Conservation (phyloP, 2,329 filamentous ascomycete species). For the Xylariaceae sp. region DNA sequence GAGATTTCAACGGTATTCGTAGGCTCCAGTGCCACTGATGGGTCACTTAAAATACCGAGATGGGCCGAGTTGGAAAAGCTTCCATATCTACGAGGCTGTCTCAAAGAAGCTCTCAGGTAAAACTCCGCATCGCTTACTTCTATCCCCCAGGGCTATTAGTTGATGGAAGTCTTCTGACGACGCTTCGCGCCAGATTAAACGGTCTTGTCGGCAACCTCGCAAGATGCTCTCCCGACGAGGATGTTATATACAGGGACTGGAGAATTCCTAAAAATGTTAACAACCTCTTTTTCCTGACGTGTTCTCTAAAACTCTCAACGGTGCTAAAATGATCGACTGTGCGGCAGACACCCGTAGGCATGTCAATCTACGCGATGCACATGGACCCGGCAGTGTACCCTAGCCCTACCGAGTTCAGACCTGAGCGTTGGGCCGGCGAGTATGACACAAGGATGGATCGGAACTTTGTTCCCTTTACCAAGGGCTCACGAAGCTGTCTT, state of each 20-base stretch:
- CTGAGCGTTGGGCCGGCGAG: not conserved
- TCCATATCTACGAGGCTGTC: conserved; percentile 4
- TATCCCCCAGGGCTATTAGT: not conserved
- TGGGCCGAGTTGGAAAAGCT: conserved; percentile 8
- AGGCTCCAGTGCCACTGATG: not conserved
- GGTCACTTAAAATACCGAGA: not conserved
- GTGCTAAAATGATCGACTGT: not conserved
- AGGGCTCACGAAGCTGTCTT: conserved; percentile 1
- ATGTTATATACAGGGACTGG: conserved; percentile 3
- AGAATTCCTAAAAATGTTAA: conserved; percentile 5
- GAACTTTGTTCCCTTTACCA: conserved; percentile 1
- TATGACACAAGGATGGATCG: conserved; percentile 1
- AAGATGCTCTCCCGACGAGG: not conserved
- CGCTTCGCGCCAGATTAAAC: not conserved
- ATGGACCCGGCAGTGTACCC: conserved; percentile 1
- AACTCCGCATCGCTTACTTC: not conserved
- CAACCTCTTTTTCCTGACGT: not conserved
- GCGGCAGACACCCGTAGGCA: not conserved
- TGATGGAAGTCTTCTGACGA: not conserved
- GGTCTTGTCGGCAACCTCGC: conserved; percentile 1
- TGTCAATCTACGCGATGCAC: not conserved
- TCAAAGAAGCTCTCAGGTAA: conserved; percentile 13
- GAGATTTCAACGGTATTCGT: not conserved
- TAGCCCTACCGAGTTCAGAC: not conserved
- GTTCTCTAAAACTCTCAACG: not conserved